Base-by-base conservation (phyloP, 306 rosid genomes). In the Cicer pinnatifidum region DNA sequence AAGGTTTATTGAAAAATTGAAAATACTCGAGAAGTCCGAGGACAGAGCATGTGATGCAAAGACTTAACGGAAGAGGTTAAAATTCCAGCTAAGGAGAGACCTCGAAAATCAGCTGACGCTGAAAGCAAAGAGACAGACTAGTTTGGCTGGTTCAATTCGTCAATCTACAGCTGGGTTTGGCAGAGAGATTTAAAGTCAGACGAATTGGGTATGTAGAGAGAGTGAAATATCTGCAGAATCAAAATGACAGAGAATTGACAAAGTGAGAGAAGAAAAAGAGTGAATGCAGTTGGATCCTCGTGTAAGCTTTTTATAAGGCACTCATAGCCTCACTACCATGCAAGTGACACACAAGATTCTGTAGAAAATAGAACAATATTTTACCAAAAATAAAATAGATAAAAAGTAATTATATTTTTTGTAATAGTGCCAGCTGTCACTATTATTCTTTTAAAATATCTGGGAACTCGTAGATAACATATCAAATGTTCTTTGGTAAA, bases 271-370 rank as follows among this genome's bases (percentile, higher is more conserved):
- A 51, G 82, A 80, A 80, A 75, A 76, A 72, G 16, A 58, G 81
- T 58, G 82, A 70, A 20, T 59, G 68, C 47, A 84, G 67, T 52
- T 33, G 75, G 79, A 84, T 86, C 88, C 88, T 78, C 88, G 89
- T 88, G 96, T 84, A 72, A 80, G 88, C 88, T 75, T 82, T 75
- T 81, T 82, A 75, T 47, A 78, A 58, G 88, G 87, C 75, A 75
- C 72, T 71, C 44, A 83, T 19, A 64, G 64, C 82, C 69, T 82
- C 75, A 48, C 64, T 75, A 86, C 88, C 96, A 91, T 89, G 97
- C 97, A 90, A 80, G 84, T 62, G 82, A 75, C 61, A 76, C 73
- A 76, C 67, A 73, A 46, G 67, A 74, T 67, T 77, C 44, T 68
- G 80, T 73, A 63, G 79, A 65, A 75, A 71, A 78, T 67, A 68